Evolutionary conservation across 2,329 filamentous ascomycete genomes (phyloP), one percentile per base, ranked within the genome.

Genomic region (Teratosphaeria epicoccoides): DNA sequence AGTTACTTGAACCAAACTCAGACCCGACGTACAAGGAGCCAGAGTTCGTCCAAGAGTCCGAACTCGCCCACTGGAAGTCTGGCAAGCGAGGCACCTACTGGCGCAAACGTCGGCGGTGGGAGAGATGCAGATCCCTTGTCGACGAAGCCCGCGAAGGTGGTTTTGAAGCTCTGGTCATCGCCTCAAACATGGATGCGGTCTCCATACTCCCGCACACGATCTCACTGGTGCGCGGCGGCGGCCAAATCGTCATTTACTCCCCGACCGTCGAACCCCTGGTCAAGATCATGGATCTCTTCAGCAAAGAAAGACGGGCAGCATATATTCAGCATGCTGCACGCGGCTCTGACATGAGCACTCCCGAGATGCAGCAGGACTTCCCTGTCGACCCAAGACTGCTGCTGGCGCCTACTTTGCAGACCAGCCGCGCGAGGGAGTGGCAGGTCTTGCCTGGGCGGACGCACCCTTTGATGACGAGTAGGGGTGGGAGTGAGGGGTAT

Each of bases 381-480:
- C 87, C 88, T 0, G 69, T 96, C 12, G 93, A 98, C 65, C 93
- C 93, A 0, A 86, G 88, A 2, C 71, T 95, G 49, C 68, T 98
- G 3, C 77, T 97, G 0, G 87, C 84, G 0, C 83, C 88, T 0
- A 81, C 78, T 11, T 75, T 98, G 49, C 90, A 97, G 71, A 93
- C 84, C 2, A 87, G 84, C 46, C 77, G 88, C 12, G 83, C 86
- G 4, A 78, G 86, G 55, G 76, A 81, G 49, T 97, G 88, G 87
- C 93, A 98, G 73, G 90, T 96, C 1, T 69, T 98, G 46, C 93
- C 93, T 0, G 87, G 88, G 0, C 76, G 93, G 50, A 97, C 93
- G 49, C 93, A 98, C 71, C 93, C 93, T 6, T 70, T 94, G 51
- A 98, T 98, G 93, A 95, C 87, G 54, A 83, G 83, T 33, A 79